A percentile compares a stretch with the other conserved stretches of the same genome.
Evolutionary conservation across 2,329 filamentous ascomycete species (phyloP).

Genomic region (Fusarium albidum): DNA sequence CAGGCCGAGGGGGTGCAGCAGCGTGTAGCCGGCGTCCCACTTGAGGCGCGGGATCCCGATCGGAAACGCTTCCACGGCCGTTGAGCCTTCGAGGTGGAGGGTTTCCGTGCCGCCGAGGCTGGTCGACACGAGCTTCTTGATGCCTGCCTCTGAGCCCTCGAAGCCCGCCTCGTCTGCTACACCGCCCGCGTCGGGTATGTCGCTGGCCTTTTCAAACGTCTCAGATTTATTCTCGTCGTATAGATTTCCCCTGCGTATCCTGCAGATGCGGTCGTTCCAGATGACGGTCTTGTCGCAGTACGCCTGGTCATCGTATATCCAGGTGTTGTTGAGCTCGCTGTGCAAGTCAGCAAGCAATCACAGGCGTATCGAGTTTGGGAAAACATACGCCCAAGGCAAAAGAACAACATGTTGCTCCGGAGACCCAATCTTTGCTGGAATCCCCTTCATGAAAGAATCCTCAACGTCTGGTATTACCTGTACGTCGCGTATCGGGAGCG

Average conservation of each 20-base stretch:
- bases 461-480: conserved; percentile 34
- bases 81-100: conserved; percentile 8
- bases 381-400: conserved; percentile 44
- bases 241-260: conserved; percentile 32
- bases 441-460: conserved; percentile 41
- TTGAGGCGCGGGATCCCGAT: conserved; percentile 39
- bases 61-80: conserved; percentile 17
- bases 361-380: too few species aligned
- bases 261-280: conserved; percentile 42
- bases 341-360: background rate
- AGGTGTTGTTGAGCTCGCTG: conserved; percentile 48
- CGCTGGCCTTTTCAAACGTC: conserved; percentile 16
- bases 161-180: conserved; percentile 16
- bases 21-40: conserved; percentile 42
- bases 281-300: conserved; percentile 40
- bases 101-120: conserved; percentile 37
- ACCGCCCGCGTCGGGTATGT: conserved; percentile 31
- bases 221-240: conserved; percentile 29
- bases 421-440: conserved; percentile 38
- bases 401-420: conserved; percentile 41
- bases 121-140: conserved; percentile 33
- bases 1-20: conserved; percentile 40
- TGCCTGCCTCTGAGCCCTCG: conserved; percentile 30
- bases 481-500: conserved; percentile 29
- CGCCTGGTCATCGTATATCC: conserved; percentile 42